Conservation (phyloP, 2,329 filamentous ascomycete genomes). For the Zelopaecilomyces penicillatus region DNA sequence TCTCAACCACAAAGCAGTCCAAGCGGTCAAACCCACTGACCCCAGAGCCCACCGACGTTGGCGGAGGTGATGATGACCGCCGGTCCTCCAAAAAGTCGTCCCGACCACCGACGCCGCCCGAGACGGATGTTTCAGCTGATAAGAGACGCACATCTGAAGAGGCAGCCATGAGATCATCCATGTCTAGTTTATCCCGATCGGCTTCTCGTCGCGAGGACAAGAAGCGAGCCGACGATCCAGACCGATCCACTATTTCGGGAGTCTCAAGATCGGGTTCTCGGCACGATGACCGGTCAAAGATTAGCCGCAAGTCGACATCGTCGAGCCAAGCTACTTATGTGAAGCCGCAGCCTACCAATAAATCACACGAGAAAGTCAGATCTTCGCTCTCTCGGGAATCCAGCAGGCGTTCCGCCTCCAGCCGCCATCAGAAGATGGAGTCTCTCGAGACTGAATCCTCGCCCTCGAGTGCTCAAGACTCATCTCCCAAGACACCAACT, state of each 20-base stretch:
- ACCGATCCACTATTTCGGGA: slow-evolving; percentile 24
- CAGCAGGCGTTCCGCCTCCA: slow-evolving; percentile 31
- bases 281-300: slow-evolving; percentile 41
- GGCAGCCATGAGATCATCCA: neutral
- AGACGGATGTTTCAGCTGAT: slow-evolving; percentile 49
- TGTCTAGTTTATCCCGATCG: too few species aligned
- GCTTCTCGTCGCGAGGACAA: too few species aligned
- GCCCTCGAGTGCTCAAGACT: slow-evolving; percentile 41
- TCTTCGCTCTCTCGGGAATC: slow-evolving; percentile 27
- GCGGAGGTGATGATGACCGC: slow-evolving; percentile 37
- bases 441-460: slow-evolving; percentile 35
- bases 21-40: slow-evolving; percentile 43
- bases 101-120: slow-evolving; percentile 54
- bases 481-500: slow-evolving; percentile 54
- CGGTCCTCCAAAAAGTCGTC: slow-evolving; percentile 37
- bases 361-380: slow-evolving; percentile 27
- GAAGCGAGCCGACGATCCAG: slow-evolving; percentile 23
- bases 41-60: slow-evolving; percentile 64
- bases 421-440: slow-evolving; percentile 23
- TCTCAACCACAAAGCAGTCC: slow-evolving; percentile 20
- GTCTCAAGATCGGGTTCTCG: slow-evolving; percentile 36
- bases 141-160: slow-evolving; percentile 16
- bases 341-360: slow-evolving; percentile 25
- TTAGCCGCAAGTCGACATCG: slow-evolving; percentile 45
- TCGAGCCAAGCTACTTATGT: slow-evolving; percentile 52